Evolutionary conservation across 768 basidiomycete genomes (phyloP), one percentile per base, ranked within the genome.

Genomic region (Inosperma sp.): DNA sequence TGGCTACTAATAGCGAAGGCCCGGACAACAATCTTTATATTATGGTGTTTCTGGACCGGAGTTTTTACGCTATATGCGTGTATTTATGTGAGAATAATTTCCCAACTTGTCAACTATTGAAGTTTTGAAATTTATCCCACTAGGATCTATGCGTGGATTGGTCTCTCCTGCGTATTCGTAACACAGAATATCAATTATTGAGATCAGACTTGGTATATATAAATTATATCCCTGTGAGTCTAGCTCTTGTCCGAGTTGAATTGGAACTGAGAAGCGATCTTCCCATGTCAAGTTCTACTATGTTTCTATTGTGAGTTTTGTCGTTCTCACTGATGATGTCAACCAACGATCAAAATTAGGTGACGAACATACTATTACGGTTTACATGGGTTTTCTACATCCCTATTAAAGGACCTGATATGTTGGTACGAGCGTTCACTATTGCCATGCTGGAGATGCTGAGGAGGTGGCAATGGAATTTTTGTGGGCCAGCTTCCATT

Each of bases 141-240:
- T 56, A 90, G 92, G 93, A 96, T 59, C 65, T 92, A 26, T 62
- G 86, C 8, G 87, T 94, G 81, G 95, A 98, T 65, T 97, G 95
- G 95, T 90, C 88, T 2, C 63, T 98, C 36, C 70, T 92, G 35
- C 75, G 80, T 50, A 72, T 76, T 4, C 82, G 72, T 51, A 71
- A 36, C 33, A 37, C 74, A 7, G 71, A 59, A 53, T 73, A 86
- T 55, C 78, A 70, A n/a, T 70, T 89, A 31, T 75, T 98, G 3
- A 82, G 96, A 14, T 66, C 72, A 4, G 88, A 94, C 30, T 68
- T 95, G 26, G 70, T 89, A 2, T 97, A 93, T 64, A n/a, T n/a
- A n/a, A 77, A 83, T 39, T 62, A 79, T 33, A 70, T 84, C 56
- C 72, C 76, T 17, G 86, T 90, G 42, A 58, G 77, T 62, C n/a